Evolutionary conservation across 2,329 filamentous ascomycete genomes (phyloP).

Genomic region (Clarireedia monteithiana): DNA sequence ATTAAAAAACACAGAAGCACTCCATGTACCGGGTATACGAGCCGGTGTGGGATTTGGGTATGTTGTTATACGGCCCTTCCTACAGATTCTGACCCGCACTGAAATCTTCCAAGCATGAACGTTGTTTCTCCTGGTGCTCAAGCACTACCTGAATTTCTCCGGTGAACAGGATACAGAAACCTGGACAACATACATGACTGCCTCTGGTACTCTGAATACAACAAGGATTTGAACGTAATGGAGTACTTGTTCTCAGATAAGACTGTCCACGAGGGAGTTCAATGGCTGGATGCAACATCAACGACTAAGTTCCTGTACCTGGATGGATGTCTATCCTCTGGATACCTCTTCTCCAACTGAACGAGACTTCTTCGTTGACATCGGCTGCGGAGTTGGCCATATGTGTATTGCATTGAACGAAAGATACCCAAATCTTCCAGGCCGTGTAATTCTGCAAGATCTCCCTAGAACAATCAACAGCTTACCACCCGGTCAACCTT

Average conservation of each 20-base stretch:
- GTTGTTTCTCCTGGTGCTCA: background rate
- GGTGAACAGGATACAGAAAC: background rate
- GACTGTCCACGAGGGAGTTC: background rate
- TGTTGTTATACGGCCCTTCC: background rate
- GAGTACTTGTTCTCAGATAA: background rate
- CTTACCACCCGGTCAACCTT: slow-evolving; percentile 19
- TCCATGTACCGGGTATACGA: background rate
- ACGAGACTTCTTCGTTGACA: slow-evolving; percentile 31
- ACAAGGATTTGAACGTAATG: background rate
- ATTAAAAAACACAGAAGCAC: background rate
- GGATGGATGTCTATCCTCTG: background rate
- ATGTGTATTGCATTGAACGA: slow-evolving; percentile 29
- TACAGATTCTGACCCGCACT: too few species aligned
- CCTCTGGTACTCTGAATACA: background rate
- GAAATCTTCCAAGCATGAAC: background rate
- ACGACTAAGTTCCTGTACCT: background rate
- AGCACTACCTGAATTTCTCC: background rate
- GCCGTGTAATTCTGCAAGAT: slow-evolving; percentile 35
- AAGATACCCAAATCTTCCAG: slow-evolving; percentile 28
- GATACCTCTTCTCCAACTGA: background rate
- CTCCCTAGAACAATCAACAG: slow-evolving; percentile 25
- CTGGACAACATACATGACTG: background rate
- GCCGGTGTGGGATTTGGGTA: background rate
- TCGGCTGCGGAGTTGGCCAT: slow-evolving; percentile 35
- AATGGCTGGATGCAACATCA: background rate